Evolutionary conservation across 345 rosid species (phyloP).

Genomic region (Acer campestre): DNA sequence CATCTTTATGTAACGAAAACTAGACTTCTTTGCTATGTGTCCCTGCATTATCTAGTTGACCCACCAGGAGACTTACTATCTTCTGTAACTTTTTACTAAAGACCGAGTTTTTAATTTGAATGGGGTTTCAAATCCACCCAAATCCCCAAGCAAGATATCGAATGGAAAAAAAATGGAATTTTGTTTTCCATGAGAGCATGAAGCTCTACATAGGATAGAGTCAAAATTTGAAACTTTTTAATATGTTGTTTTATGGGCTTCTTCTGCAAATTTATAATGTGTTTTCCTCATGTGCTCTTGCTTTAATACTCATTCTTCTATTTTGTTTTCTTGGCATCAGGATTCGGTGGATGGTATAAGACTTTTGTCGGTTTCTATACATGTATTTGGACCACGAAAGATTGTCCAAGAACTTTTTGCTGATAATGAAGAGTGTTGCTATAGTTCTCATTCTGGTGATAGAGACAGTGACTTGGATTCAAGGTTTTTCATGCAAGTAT

Average conservation of each 20-base stretch:
- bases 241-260: not conserved
- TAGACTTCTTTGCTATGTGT: not conserved
- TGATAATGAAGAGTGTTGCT: slow-evolving; percentile 28
- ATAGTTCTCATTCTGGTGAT: slow-evolving; percentile 29
- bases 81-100: not conserved
- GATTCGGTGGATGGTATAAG: slow-evolving; percentile 66
- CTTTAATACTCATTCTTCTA: slow-evolving; percentile 24
- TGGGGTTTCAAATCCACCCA: not conserved
- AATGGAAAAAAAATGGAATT: not conserved
- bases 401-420: slow-evolving; percentile 45
- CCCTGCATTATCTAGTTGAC: not conserved
- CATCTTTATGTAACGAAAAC: not conserved
- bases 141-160: not conserved
- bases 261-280: not conserved
- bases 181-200: not conserved
- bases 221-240: not conserved
- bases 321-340: slow-evolving; percentile 43
- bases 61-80: not conserved
- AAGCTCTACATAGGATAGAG: not conserved
- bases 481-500: slow-evolving; percentile 52
- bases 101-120: not conserved
- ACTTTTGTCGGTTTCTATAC: slow-evolving; percentile 68
- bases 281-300: slow-evolving; percentile 15
- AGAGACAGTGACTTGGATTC: slow-evolving; percentile 41
- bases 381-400: slow-evolving; percentile 79